Base-by-base conservation (phyloP, 306 rosid genomes). In the Alnus glutinosa region DNA sequence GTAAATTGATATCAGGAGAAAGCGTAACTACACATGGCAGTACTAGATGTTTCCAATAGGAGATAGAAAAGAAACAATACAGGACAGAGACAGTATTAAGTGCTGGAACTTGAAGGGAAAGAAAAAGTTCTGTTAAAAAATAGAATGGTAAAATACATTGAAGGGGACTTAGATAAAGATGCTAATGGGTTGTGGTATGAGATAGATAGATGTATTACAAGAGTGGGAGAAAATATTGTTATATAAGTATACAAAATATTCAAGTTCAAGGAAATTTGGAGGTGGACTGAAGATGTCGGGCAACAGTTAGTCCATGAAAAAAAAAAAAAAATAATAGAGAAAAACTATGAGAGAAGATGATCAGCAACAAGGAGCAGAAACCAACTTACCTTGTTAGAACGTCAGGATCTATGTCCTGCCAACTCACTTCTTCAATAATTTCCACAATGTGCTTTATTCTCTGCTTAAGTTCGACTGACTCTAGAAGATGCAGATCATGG, bases 401-500 rank as follows among this genome's bases (percentile, higher is more conserved):
- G 86, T 95, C 99, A 15, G 97, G 98, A 90, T 93, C 97, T 70
- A 89, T 55, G 76, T 85, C 94, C 80, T 84, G 83, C 99, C 98
- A 95, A 44, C 85, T 82, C 78, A 91, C 87, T 80, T 91, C 98
- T 77, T 95, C 98, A 71, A 95, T 81, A 67, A 93, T 89, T 84
- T 91, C 99, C 79, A 87, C 74, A 68, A 91, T 87, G 83, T 93
- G 94, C 83, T 90, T 89, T 83, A 87, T 91, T 89, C 99, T 93
- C 91, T 83, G 92, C 85, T 89, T 89, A 79, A 86, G 88, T 88
- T 93, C 99, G 67, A 95, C 82, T 3, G 93, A 89, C 83, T 95
- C 99, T 67, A 95, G 92, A 85, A 95, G 99, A 79, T 82, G 90
- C 78, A 95, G 85, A 87, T 95, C 99, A 77, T 92, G 91, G 80